A percentile compares a stretch with the other conserved stretches of the same genome.
phyloP scores from a whole-genome alignment of 306 rosid species.

The Lathyrus oleraceus region DNA sequence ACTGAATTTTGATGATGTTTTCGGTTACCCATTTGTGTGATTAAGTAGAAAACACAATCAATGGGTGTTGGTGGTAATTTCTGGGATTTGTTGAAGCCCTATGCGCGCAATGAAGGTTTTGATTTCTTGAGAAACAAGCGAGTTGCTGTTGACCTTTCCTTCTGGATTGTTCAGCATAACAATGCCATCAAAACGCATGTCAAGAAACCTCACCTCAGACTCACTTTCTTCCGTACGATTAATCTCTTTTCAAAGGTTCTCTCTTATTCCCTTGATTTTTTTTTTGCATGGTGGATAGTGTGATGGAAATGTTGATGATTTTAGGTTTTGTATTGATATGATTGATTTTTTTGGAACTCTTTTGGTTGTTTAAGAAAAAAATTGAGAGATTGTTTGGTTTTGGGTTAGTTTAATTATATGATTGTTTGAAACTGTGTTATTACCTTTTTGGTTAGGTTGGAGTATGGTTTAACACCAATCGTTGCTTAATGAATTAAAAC shows the following conservation, averaged over 20 bases:
- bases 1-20: slow-evolving; percentile 19
- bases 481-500: not conserved
- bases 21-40: slow-evolving; percentile 25
- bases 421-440: not conserved
- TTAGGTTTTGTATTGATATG: not conserved
- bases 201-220: slow-evolving; percentile 70
- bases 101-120: slow-evolving; percentile 65
- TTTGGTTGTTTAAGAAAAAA: slow-evolving; percentile 5
- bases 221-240: slow-evolving; percentile 81
- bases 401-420: not conserved
- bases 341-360: not conserved
- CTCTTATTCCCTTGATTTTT: not conserved
- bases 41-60: slow-evolving; percentile 3
- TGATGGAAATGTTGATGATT: not conserved
- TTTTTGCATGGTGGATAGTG: not conserved
- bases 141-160: slow-evolving; percentile 87
- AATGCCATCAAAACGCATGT: slow-evolving; percentile 61
- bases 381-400: not conserved
- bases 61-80: slow-evolving; percentile 90
- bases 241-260: slow-evolving; percentile 79
- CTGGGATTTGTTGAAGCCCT: slow-evolving; percentile 88
- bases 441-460: slow-evolving; percentile 1
- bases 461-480: not conserved
- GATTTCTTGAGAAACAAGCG: slow-evolving; percentile 96
- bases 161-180: slow-evolving; percentile 87